A percentile compares a stretch with the other conserved stretches of the same genome.
These are phyloP conservation scores for Pseudopyricularia javanii DNA, from an alignment of 2,329 filamentous ascomycete species.

Conservation along the genomic window DNA sequence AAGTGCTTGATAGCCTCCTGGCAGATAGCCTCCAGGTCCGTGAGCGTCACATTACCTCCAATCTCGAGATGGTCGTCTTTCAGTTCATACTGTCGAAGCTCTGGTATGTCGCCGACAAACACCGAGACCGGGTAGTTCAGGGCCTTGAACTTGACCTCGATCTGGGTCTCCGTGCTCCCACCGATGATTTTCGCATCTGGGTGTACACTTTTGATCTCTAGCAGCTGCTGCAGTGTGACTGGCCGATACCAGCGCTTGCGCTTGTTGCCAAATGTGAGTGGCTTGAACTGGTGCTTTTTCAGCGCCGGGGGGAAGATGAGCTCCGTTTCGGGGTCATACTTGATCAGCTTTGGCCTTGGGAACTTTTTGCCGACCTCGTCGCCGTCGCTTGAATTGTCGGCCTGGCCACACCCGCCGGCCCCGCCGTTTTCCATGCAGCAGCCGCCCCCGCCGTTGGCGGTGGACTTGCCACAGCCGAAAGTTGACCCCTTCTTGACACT, in stretches of 20 bases:
- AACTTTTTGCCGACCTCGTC: conserved; percentile 53
- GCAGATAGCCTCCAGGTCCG: conserved; percentile 79
- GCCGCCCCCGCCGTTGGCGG: conserved; percentile 35
- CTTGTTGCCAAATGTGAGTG: conserved; percentile 87
- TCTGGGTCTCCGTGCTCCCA: conserved; percentile 93
- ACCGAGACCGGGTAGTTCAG: conserved; percentile 83
- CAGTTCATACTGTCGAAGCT: conserved; percentile 72
- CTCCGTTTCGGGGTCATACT: conserved; percentile 87
- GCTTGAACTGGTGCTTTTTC: conserved; percentile 68
- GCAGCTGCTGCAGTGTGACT: conserved; percentile 70
- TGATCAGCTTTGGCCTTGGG: conserved; percentile 81
- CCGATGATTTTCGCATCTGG: conserved; percentile 89
- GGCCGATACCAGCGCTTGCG: conserved; percentile 88
- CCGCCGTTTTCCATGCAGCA: conserved; percentile 62
- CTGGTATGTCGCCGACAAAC: conserved; percentile 84
- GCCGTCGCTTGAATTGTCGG: conserved; percentile 32
- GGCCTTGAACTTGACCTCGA: conserved; percentile 96
- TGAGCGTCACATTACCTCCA: conserved; percentile 84
- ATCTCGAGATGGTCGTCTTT: conserved; percentile 76
- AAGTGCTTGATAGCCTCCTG: conserved; percentile 70
- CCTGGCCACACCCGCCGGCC: conserved; percentile 62
- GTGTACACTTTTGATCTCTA: conserved; percentile 80
- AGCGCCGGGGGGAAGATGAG: conserved; percentile 86
- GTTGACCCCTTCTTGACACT: conserved; percentile 33
- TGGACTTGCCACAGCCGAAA: conserved; percentile 35